Conservation (phyloP, 768 basidiomycete genomes). For the Mycena kentingensis region DNA sequence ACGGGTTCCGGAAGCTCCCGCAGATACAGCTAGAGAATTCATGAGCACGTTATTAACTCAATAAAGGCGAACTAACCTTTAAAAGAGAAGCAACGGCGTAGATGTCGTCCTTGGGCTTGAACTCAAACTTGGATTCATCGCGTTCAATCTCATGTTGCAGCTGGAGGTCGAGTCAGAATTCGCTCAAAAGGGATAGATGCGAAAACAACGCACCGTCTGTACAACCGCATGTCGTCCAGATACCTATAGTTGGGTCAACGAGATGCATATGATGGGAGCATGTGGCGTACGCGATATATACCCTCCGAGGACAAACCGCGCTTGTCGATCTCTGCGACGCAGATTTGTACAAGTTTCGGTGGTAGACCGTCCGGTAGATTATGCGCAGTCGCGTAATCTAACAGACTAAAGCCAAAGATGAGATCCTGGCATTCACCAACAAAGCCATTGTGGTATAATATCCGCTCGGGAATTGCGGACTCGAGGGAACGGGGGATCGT, state of each 20-base stretch:
- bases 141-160: slow-evolving; percentile 85
- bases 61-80: slow-evolving; percentile 55
- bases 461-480: slow-evolving; percentile 66
- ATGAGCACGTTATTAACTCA: neutral
- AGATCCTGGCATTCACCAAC: slow-evolving; percentile 88
- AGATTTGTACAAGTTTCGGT: slow-evolving; percentile 80
- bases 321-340: slow-evolving; percentile 80
- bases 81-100: slow-evolving; percentile 82
- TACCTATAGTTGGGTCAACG: slow-evolving; percentile 46
- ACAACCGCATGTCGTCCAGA: slow-evolving; percentile 85
- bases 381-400: slow-evolving; percentile 86
- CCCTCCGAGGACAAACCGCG: slow-evolving; percentile 79
- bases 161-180: slow-evolving; percentile 37
- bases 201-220: slow-evolving; percentile 59
- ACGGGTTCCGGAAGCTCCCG: slow-evolving; percentile 89
- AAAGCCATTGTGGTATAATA: slow-evolving; percentile 73
- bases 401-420: slow-evolving; percentile 85
- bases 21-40: slow-evolving; percentile 62
- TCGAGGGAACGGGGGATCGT: slow-evolving; percentile 64
- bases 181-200: neutral
- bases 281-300: slow-evolving; percentile 66
- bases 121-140: slow-evolving; percentile 74
- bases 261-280: slow-evolving; percentile 4
- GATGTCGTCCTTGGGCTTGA: slow-evolving; percentile 77
- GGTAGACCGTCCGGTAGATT: slow-evolving; percentile 70